Conservation (phyloP, 208 protist species). For the Trypanosoma avium region DNA sequence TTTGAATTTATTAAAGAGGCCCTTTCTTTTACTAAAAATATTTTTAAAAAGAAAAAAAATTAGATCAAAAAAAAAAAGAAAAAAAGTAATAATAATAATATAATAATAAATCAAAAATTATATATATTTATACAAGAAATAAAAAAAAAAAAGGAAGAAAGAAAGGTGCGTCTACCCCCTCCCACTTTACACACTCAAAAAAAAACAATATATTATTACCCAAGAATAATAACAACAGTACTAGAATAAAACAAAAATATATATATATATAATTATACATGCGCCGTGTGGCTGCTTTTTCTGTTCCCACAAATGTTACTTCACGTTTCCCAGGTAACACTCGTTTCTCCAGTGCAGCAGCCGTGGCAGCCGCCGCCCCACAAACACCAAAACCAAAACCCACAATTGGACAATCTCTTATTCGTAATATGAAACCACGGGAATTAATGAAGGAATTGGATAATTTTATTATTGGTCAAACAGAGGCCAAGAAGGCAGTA, state of each 20-base stretch:
- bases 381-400: constrained; percentile 25
- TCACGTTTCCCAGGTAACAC: constrained; percentile 9
- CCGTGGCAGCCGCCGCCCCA: constrained; percentile 36
- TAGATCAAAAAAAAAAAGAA: background rate
- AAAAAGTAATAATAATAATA: background rate
- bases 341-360: constrained; percentile 56
- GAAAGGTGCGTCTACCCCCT: too few species aligned
- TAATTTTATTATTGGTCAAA: constrained; percentile 97
- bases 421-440: constrained; percentile 89
- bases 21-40: too few species aligned
- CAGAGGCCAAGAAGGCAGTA: constrained; percentile 97
- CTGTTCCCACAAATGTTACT: background rate
- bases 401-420: constrained; percentile 38
- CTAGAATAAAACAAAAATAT: background rate
- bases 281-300: constrained; percentile 19
- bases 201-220: too few species aligned
- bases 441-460: constrained; percentile 96
- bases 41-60: background rate
- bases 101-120: background rate
- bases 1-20: too few species aligned
- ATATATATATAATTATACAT: too few species aligned
- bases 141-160: too few species aligned
- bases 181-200: too few species aligned
- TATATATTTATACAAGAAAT: too few species aligned
- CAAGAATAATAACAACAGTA: constrained; percentile 1